Percentiles rank a stretch among this genome's conserved stretches.
Evolutionary conservation across 768 basidiomycete genomes (phyloP).

Genomic region (Xerocomus spinulosus): DNA sequence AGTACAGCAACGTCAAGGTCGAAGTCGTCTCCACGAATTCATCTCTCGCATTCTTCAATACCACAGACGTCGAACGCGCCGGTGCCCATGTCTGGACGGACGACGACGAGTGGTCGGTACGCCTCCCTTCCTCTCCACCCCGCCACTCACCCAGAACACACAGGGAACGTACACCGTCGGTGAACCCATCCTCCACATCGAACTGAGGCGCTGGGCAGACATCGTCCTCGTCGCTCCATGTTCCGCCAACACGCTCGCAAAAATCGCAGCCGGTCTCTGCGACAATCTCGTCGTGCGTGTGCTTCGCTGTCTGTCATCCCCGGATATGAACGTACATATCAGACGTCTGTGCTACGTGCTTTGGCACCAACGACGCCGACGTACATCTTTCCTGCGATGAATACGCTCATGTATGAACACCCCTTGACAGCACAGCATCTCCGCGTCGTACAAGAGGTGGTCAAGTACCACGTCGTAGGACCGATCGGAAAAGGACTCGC

Average conservation of each 20-base stretch:
- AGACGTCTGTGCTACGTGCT: constrained; percentile 82
- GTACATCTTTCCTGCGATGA: constrained; percentile 96
- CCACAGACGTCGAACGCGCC: constrained; percentile 42
- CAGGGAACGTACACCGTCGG: constrained; percentile 75
- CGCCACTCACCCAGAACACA: background rate
- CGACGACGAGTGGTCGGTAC: constrained; percentile 88
- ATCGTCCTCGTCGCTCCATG: constrained; percentile 93
- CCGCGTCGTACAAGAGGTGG: constrained; percentile 63
- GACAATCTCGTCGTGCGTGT: constrained; percentile 77
- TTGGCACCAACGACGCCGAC: constrained; percentile 80
- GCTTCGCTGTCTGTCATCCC: no score
- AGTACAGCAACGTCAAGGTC: constrained; percentile 75
- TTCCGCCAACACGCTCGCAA: constrained; percentile 94
- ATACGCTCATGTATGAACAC: constrained; percentile 96
- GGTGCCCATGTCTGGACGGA: constrained; percentile 81
- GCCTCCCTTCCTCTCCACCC: constrained; percentile 21
- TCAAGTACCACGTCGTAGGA: constrained; percentile 78
- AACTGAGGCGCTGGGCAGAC: constrained; percentile 92
- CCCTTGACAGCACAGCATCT: constrained; percentile 86
- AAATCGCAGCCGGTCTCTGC: constrained; percentile 83
- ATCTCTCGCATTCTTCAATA: constrained; percentile 73
- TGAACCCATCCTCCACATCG: constrained; percentile 94
- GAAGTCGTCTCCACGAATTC: constrained; percentile 80
- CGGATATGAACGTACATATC: no score
- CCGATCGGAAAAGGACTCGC: constrained; percentile 87